Base-by-base conservation (phyloP, 2,329 filamentous ascomycete species). In the Nemania sp. region DNA sequence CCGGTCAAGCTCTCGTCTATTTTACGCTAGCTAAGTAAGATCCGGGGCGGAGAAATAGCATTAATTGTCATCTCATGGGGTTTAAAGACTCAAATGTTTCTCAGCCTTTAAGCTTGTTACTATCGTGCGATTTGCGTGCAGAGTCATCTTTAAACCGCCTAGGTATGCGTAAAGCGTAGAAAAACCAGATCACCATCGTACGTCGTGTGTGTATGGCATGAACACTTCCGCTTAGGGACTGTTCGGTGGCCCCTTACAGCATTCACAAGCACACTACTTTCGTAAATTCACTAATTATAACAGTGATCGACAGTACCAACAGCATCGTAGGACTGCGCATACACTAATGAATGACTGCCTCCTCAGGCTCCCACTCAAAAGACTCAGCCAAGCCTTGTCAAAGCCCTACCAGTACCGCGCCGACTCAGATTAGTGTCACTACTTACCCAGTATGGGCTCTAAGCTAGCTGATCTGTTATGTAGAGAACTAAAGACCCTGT, bases 281-380 rank as follows among this genome's bases (percentile, higher is more conserved):
- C 52, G 52, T 53, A 53, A 53, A 10, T n/a, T 52, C 58, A 58
- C 61, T 68, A 65, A 62, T 61, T 58, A 55, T 59, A 62, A 45
- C 43, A 65, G 41, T 15, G 62, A 68, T 68, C 66, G 53, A 47
- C 66, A 59, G 20, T 51, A 26, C 51, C 22, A 15, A 32, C 35
- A 64, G 53, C 57, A 38, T 45, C 41, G 27, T 24, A 60, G 41
- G 22, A 57, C 22, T 41, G 32, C 35, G 18, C 18, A 18, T n/a
- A 13, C 27, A 52, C 53, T 54, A 62, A 45, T 26, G 41, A 64
- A 32, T 49, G 45, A 26, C 35, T 47, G 47, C 20, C 24, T 35
- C n/a, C 26, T n/a, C 43, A 58, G 64, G 52, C 64, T 67, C 13
- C 64, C 29, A 24, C 24, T 22, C 43, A 38, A 49, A 55, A 52